Evolutionary conservation across 2,329 filamentous ascomycete species (phyloP).

Genomic region (Daldinia sp.): DNA sequence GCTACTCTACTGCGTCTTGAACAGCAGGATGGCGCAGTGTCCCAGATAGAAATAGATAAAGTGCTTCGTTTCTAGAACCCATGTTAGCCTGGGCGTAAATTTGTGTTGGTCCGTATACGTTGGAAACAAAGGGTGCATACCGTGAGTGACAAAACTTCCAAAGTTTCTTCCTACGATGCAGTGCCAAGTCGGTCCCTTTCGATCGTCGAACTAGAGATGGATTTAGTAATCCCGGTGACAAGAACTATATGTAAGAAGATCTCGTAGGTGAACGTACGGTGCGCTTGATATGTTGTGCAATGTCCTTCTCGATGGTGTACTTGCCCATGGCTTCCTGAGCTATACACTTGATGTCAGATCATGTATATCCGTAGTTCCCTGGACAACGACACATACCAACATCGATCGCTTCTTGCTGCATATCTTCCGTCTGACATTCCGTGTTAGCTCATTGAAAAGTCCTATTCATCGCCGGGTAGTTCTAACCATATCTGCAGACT

Average conservation of each 20-base stretch:
- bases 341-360: conserved; percentile 50
- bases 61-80: conserved; percentile 90
- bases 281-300: conserved; percentile 54
- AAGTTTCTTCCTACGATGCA: conserved; percentile 99
- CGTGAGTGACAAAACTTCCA: conserved; percentile 98
- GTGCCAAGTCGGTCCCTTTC: conserved; percentile 98
- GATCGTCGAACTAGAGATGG: conserved; percentile 84
- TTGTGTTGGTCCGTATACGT: neutral
- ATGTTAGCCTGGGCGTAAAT: conserved; percentile 31
- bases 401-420: conserved; percentile 96
- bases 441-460: conserved; percentile 49
- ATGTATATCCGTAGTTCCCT: neutral
- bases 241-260: conserved; percentile 75
- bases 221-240: conserved; percentile 32
- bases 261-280: conserved; percentile 55
- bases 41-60: conserved; percentile 99
- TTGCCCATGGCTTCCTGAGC: conserved; percentile 74
- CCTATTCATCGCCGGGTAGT: conserved; percentile 18
- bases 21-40: conserved; percentile 96
- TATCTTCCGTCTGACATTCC: conserved; percentile 83
- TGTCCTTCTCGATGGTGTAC: conserved; percentile 71
- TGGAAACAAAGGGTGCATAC: conserved; percentile 63
- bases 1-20: conserved; percentile 88
- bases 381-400: conserved; percentile 75
- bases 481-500: conserved; percentile 97